A percentile compares a stretch with the other conserved stretches of the same genome.
phyloP scores from a whole-genome alignment of 371 early-diverging fungal species.

The Zychaea mexicana region DNA sequence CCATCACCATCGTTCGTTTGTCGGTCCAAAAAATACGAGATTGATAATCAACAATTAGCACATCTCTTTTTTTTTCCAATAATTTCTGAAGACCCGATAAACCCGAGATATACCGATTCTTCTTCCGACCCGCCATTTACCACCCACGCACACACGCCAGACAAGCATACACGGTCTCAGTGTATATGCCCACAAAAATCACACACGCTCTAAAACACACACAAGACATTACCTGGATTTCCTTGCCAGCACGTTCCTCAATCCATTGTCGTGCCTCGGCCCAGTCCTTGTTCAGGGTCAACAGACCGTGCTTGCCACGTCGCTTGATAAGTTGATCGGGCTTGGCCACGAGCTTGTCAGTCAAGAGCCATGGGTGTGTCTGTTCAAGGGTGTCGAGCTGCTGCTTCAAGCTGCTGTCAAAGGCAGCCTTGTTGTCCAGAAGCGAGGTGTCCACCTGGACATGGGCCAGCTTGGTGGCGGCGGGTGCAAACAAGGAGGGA shows the following conservation, averaged over 20 bases:
- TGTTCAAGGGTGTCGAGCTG: slow-evolving; percentile 72
- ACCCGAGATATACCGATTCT: slow-evolving; percentile 2
- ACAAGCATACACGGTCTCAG: background rate
- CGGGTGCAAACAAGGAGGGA: slow-evolving; percentile 66
- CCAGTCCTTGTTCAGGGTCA: slow-evolving; percentile 92
- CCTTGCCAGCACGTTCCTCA: slow-evolving; percentile 81
- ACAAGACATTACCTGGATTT: slow-evolving; percentile 65
- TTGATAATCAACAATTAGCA: slow-evolving; percentile 1
- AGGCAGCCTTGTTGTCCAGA: slow-evolving; percentile 31
- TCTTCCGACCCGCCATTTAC: background rate
- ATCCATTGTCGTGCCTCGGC: slow-evolving; percentile 87
- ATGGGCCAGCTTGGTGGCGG: slow-evolving; percentile 80
- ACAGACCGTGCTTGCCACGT: slow-evolving; percentile 93
- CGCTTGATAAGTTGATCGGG: slow-evolving; percentile 98
- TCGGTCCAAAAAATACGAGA: background rate
- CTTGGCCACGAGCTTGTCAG: slow-evolving; percentile 89
- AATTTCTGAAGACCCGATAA: background rate
- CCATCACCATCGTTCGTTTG: too few species aligned
- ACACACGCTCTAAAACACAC: background rate
- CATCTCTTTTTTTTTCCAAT: background rate
- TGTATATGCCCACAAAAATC: background rate
- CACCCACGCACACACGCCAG: background rate
- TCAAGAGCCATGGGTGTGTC: slow-evolving; percentile 85
- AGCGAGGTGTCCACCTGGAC: slow-evolving; percentile 72
- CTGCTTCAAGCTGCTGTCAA: slow-evolving; percentile 62